Percentiles rank a stretch among this genome's conserved stretches.
Evolutionary conservation across 73 alveolate species (phyloP).

Genomic region (Paraurostyla sp.): DNA sequence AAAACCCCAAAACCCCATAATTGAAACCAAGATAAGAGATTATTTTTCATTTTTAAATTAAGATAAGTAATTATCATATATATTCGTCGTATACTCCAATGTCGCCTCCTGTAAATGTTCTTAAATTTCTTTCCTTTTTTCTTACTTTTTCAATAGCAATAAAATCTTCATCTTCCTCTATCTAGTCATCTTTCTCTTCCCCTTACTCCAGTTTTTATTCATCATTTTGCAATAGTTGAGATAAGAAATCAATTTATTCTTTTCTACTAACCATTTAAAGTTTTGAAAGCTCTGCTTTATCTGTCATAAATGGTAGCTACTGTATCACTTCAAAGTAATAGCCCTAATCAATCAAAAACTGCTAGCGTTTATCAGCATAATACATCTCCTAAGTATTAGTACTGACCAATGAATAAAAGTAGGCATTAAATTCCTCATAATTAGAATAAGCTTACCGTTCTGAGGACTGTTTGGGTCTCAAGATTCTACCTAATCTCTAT

Average conservation of each 20-base stretch:
- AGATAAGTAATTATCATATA: neutral
- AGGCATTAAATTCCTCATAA: constrained; percentile 90
- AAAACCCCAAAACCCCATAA: too few species aligned
- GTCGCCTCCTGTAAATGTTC: constrained; percentile 35
- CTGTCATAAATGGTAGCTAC: constrained; percentile 62
- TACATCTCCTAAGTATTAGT: constrained; percentile 96
- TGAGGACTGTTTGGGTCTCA: constrained; percentile 91
- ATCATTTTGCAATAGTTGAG: constrained; percentile 6
- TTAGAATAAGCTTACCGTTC: constrained; percentile 47
- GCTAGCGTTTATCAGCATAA: constrained; percentile 95
- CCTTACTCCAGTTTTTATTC: constrained; percentile 12
- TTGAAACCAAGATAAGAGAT: too few species aligned
- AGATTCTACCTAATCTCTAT: constrained; percentile 97
- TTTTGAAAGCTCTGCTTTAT: constrained; percentile 16
- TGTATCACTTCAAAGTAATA: constrained; percentile 84
- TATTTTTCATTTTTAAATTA: too few species aligned
- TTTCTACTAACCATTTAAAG: neutral
- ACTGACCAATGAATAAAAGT: constrained; percentile 95
- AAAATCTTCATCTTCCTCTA: constrained; percentile 54
- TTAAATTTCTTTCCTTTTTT: neutral
- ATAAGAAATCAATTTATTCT: constrained; percentile 16
- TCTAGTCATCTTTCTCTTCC: constrained; percentile 7
- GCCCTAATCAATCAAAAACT: constrained; percentile 97
- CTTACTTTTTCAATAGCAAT: neutral
- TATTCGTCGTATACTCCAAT: constrained; percentile 5